A percentile compares a stretch with the other conserved stretches of the same genome.
Evolutionary conservation across 164 flowering plant species (phyloP).

Genomic region (Chimonanthus salicifolius): DNA sequence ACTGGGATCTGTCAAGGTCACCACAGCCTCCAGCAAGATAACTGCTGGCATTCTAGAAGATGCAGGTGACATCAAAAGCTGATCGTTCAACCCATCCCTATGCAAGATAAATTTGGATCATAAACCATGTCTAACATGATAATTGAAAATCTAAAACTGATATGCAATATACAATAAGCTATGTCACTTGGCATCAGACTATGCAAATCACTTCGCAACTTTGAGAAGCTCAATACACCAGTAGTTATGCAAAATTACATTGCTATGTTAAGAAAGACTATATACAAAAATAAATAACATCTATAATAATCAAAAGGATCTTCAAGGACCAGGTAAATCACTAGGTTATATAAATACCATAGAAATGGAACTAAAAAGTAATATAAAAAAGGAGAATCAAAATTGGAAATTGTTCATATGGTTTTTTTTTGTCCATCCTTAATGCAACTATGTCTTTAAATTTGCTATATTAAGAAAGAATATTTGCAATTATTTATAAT

Average conservation of each 20-base stretch:
- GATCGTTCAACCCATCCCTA: slow-evolving; percentile 65
- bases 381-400: background rate
- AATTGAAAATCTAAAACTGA: too few relatives aligned
- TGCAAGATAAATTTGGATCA: background rate
- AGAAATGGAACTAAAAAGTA: background rate
- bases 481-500: too few relatives aligned
- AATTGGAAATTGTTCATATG: too few relatives aligned
- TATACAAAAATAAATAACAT: too few relatives aligned
- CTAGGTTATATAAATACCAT: background rate
- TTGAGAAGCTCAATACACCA: background rate
- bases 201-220: background rate
- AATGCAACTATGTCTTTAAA: too few relatives aligned
- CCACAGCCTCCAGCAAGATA: slow-evolving; percentile 55
- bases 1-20: slow-evolving; percentile 47
- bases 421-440: too few relatives aligned
- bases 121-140: background rate
- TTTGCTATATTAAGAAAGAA: too few relatives aligned
- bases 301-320: too few relatives aligned
- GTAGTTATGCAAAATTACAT: too few relatives aligned
- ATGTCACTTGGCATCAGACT: background rate
- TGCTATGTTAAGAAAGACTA: background rate
- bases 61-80: slow-evolving; percentile 39
- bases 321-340: too few relatives aligned
- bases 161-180: background rate
- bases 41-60: slow-evolving; percentile 31